Evolutionary conservation across 2,329 filamentous ascomycete genomes (phyloP), one percentile per base, ranked within the genome.

Genomic region (Hymenoscyphus repandus): DNA sequence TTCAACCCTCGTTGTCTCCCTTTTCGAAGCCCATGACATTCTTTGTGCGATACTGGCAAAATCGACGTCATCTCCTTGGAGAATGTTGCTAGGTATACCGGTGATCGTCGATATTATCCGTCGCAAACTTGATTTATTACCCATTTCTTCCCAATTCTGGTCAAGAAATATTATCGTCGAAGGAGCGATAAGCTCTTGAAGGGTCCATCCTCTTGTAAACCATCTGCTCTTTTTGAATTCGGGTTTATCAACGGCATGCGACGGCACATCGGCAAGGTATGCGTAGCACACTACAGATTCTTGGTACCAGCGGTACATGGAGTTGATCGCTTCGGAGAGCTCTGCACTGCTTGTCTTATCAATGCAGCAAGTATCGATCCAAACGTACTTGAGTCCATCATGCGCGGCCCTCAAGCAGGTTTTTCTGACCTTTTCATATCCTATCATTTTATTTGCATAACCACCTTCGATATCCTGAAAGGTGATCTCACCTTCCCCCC

Each of bases 11-110:
- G 55, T 61, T 3, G 66, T 69, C 37, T 62, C 51, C 10, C 68
- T 60, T 20, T 54, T 46, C 7, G 66, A 57, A 13, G 66, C 66
- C 68, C 68, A 70, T 15, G 58, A 66, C 65, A 70, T 68, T 37
- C 61, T 59, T 46, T 55, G 7, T 57, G 68, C 64, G 58, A 68
- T 7, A 59, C 64, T 54, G 59, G 59, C n/a, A 52, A 56, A 10
- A 63, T 64, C 59, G 1, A 38, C 22, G 12, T 20, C 6, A 12
- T 20, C 17, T 7, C 30, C 36, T 30, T 2, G 30, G 1, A 49
- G 30, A 6, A 31, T 12, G 5, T 17, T 20, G 6, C 22, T 12
- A 12, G 32, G 9, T 10, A 48, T 48, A 6, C 45, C 34, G 13
- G 45, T 48, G 13, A 38, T 32, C 12, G 3, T 5, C 13, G 34